Conservation (phyloP, 495 filamentous ascomycete genomes). For the Lophium mytilinum region DNA sequence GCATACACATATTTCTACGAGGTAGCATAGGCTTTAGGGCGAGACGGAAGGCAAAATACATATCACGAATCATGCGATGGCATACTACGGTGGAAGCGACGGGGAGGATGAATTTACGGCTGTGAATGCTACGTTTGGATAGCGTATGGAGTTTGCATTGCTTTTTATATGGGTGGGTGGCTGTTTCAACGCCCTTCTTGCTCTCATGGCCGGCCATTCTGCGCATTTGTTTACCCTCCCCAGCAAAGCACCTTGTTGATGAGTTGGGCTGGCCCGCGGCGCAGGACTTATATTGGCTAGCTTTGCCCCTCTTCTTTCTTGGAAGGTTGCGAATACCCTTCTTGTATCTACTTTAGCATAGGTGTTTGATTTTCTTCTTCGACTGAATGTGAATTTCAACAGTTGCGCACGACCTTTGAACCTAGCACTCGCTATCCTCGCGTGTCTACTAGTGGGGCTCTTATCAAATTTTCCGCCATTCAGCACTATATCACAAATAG, state of each 20-base stretch:
- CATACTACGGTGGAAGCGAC: no score
- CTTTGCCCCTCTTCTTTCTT: neutral
- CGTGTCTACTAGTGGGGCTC: no score
- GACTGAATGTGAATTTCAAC: no score
- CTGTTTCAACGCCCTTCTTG: conserved; percentile 14
- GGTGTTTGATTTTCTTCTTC: conserved; percentile 2
- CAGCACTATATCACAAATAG: no score
- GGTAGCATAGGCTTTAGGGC: neutral
- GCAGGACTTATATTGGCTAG: neutral
- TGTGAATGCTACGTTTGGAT: no score
- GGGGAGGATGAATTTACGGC: conserved; percentile 1
- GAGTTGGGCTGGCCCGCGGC: neutral
- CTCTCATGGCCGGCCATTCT: neutral
- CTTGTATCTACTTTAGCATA: conserved; percentile 20
- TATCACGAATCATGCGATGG: no score
- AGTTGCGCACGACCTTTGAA: no score
- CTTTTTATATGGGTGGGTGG: conserved; percentile 1
- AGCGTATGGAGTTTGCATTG: neutral
- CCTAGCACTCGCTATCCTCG: no score
- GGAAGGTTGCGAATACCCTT: conserved; percentile 12
- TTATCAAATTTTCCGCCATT: no score
- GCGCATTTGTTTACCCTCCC: neutral
- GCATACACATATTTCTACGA: no score
- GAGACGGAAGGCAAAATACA: no score
- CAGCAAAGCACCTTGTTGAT: neutral